Conservation (phyloP, 305 asterid genomes). For the Fraxinus dipetala region DNA sequence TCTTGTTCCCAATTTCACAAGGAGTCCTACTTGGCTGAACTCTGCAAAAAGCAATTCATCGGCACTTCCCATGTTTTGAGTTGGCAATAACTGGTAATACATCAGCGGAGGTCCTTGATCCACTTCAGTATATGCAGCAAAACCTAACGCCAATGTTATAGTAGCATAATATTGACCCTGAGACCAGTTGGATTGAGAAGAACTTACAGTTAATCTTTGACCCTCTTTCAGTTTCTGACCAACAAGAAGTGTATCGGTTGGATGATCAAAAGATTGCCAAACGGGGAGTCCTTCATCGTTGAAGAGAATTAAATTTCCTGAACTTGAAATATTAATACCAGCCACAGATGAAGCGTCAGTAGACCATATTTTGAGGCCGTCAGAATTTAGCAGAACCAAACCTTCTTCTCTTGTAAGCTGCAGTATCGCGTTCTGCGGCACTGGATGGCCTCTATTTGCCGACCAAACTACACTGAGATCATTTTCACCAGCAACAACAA, state of each 20-base stretch:
- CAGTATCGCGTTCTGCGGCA: background rate
- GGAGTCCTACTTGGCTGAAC: conserved; percentile 2
- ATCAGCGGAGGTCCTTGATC: background rate
- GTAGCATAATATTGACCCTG: background rate
- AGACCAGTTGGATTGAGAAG: background rate
- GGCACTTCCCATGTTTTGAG: background rate
- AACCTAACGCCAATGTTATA: background rate
- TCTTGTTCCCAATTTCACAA: background rate
- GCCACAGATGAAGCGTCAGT: background rate
- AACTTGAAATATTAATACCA: background rate
- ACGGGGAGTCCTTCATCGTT: background rate
- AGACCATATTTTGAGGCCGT: conserved; percentile 13
- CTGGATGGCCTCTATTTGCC: conserved; percentile 6
- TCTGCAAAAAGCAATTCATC: background rate
- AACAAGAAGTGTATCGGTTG: background rate
- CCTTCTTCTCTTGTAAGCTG: conserved; percentile 4
- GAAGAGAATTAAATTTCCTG: conserved; percentile 20
- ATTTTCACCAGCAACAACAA: background rate
- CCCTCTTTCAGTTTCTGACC: conserved; percentile 1
- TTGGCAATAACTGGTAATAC: background rate
- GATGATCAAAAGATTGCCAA: conserved; percentile 22
- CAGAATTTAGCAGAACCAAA: conserved; percentile 6
- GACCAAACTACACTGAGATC: conserved; percentile 12
- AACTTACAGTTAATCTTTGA: background rate
- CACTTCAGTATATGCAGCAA: background rate